A percentile compares a stretch with the other conserved stretches of the same genome.
These are phyloP conservation scores for Aspergillus sp. DNA, from an alignment of 2,329 filamentous ascomycete species.

Conservation along the genomic window DNA sequence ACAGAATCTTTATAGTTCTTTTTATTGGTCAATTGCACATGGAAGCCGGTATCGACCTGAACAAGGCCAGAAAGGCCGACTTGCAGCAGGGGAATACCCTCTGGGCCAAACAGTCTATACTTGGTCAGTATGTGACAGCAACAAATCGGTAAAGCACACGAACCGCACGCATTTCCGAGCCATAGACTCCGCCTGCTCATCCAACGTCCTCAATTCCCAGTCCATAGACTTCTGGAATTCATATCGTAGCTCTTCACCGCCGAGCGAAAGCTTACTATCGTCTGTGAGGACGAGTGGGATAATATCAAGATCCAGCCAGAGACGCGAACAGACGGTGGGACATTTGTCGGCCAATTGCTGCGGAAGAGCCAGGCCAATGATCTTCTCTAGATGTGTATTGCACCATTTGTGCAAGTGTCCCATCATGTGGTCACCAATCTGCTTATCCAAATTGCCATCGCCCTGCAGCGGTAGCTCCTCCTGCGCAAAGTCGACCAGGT, in stretches of 20 bases:
- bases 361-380: constrained; percentile 72
- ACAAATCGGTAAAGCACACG: neutral
- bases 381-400: constrained; percentile 67
- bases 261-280: constrained; percentile 14
- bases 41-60: constrained; percentile 67
- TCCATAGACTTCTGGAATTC: constrained; percentile 26
- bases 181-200: constrained; percentile 81
- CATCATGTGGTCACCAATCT: constrained; percentile 62
- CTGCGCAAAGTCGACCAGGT: constrained; percentile 71
- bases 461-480: constrained; percentile 54
- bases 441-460: constrained; percentile 38
- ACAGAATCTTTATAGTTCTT: constrained; percentile 64
- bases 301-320: constrained; percentile 77
- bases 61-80: constrained; percentile 68
- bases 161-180: constrained; percentile 75
- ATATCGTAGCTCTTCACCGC: constrained; percentile 19
- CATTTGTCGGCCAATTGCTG: constrained; percentile 58
- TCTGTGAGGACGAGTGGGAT: constrained; percentile 65
- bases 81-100: constrained; percentile 64
- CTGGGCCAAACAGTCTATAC: constrained; percentile 68
- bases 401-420: constrained; percentile 59
- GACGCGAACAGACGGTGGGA: constrained; percentile 64
- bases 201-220: constrained; percentile 61
- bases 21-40: constrained; percentile 59
- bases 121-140: constrained; percentile 9